Percentiles rank a stretch among this genome's conserved stretches.
These are phyloP conservation scores for Pogostemon cablin DNA, from an alignment of 257 asterid genomes.

Conservation along the genomic window DNA sequence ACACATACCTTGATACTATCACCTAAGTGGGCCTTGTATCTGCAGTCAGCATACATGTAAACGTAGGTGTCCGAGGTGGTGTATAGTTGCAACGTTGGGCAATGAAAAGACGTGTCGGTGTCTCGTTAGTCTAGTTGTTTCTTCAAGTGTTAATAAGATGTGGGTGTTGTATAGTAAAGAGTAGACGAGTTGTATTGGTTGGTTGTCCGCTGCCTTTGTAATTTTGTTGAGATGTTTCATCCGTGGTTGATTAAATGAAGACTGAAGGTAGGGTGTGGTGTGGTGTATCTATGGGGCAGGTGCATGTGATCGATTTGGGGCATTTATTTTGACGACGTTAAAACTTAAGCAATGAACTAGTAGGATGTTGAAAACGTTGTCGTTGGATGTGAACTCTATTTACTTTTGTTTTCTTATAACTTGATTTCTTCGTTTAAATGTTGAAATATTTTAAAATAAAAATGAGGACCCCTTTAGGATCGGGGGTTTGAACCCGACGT, in stretches of 20 bases:
- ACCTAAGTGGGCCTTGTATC: conserved; percentile 37
- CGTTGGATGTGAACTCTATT: background rate
- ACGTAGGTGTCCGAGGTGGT: conserved; percentile 39
- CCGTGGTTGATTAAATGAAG: conserved; percentile 5
- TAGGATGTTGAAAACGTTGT: background rate
- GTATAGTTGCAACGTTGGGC: conserved; percentile 37
- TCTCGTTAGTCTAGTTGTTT: conserved; percentile 27
- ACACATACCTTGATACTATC: conserved; percentile 66
- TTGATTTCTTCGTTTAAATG: no score
- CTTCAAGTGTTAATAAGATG: conserved; percentile 32
- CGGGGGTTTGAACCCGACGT: conserved; percentile 77
- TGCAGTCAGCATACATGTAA: conserved; percentile 19
- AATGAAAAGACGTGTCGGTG: background rate
- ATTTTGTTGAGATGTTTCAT: conserved; percentile 24
- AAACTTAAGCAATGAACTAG: background rate
- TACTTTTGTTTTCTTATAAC: background rate
- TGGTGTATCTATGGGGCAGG: background rate
- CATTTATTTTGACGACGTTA: background rate
- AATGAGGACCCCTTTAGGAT: background rate
- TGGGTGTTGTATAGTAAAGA: conserved; percentile 50
- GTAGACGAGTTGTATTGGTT: conserved; percentile 16
- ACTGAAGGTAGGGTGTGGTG: background rate
- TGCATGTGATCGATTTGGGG: background rate
- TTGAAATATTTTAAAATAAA: no score
- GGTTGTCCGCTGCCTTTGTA: background rate